Base-by-base conservation (phyloP, 2,329 filamentous ascomycete genomes). In the Didymella pomorum region DNA sequence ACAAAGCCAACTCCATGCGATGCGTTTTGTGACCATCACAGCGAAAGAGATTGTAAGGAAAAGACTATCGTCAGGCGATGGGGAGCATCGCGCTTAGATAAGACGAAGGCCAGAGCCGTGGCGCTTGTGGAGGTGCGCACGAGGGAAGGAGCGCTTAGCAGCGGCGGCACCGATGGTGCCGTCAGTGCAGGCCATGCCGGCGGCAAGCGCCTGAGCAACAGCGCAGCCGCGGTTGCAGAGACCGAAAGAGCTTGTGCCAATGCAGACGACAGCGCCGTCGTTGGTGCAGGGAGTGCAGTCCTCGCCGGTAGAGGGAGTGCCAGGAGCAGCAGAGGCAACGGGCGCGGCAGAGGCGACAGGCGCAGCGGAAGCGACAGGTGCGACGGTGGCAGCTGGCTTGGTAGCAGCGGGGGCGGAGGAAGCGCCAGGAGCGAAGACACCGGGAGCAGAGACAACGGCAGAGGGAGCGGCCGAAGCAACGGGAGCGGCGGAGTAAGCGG, bases 181-280 rank as follows among this genome's bases (percentile, higher is more conserved):
- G 44, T 73, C 68, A 10, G 70, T 64, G 71, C 80, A 82, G 7
- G 66, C 63, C 45, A 77, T 82, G 35, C 80, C 80, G 20, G 70
- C 65, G 10, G 80, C 75, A 26, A 82, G 72, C 31, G 71, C 62
- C 60, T 79, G 76, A 7, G 76, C 63, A 33, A 81, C 70, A 5
- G 78, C 80, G 56, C 71, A 79, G 44, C 76, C 74, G 50, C 74
- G 69, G 71, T 81, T 73, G 76, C 80, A 82, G 33, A 81, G 70
- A 29, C 80, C 80, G 54, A 79, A 82, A 25, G 77, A 71, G 37
- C 62, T 71, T 47, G 55, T 63, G 49, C 78, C 78, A 33, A 81
- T 78, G 72, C 80, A 82, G 55, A 81, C 71, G 44, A 82, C 64
- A 25, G 67, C 70, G 20, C 80, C 80, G 9, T 79, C 73, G 35